Conservation (phyloP, 2,329 filamentous ascomycete species). For the Talaromyces sp. region DNA sequence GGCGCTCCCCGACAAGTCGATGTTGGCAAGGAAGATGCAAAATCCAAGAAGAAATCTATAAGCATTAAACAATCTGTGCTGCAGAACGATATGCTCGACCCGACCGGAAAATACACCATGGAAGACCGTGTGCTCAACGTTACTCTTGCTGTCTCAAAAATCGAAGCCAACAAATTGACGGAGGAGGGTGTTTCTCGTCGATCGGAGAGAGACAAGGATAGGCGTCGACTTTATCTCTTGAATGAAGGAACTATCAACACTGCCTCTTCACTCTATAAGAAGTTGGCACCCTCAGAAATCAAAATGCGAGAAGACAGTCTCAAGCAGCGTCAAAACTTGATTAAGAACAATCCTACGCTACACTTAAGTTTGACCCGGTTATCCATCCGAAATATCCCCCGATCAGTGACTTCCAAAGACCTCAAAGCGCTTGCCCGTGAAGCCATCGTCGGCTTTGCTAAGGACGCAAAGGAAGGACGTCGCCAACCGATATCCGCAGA, state of each 20-base stretch:
- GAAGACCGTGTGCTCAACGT: constrained; percentile 85
- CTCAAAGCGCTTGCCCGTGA: constrained; percentile 87
- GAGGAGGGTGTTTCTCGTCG: constrained; percentile 63
- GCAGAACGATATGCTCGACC: constrained; percentile 79
- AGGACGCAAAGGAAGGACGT: constrained; percentile 74
- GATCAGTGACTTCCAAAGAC: constrained; percentile 76
- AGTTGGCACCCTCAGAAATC: constrained; percentile 73
- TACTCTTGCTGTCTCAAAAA: constrained; percentile 77
- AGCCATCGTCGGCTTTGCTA: constrained; percentile 91
- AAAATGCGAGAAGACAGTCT: constrained; percentile 84
- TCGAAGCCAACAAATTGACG: constrained; percentile 72
- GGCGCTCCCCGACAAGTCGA: constrained; percentile 60
- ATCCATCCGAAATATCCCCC: constrained; percentile 85
- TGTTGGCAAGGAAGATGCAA: constrained; percentile 42
- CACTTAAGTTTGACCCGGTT: constrained; percentile 87
- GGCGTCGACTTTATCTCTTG: constrained; percentile 82
- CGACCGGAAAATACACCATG: constrained; percentile 80
- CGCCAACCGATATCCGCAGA: constrained; percentile 83
- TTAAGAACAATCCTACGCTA: constrained; percentile 85
- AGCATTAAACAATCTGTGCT: constrained; percentile 74
- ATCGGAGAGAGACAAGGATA: constrained; percentile 75
- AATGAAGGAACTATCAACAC: constrained; percentile 77
- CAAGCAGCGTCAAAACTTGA: constrained; percentile 82
- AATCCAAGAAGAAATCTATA: constrained; percentile 39
- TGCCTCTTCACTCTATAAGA: constrained; percentile 73